Conservation (phyloP, 83 land plant species). For the Picea abies region DNA sequence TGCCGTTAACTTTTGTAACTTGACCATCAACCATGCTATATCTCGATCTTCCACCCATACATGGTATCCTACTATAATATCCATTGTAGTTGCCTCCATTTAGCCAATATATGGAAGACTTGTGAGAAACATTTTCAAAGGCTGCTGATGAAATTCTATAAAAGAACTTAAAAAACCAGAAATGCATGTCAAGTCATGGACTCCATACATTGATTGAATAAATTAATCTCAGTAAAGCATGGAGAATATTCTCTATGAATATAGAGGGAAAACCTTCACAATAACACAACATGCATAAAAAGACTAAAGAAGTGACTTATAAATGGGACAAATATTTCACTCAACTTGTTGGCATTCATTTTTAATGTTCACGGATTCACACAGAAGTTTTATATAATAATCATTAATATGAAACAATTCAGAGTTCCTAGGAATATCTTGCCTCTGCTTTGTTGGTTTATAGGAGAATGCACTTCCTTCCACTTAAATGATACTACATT, state of each 20-base stretch:
- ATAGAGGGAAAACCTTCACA: no score
- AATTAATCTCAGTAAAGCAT: not conserved
- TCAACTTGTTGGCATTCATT: no score
- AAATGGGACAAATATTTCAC: no score
- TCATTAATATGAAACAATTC: no score
- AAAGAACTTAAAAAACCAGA: not conserved
- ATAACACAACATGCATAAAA: no score
- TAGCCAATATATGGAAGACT: not conserved
- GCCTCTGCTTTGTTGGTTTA: no score
- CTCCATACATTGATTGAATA: not conserved
- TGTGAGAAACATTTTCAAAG: not conserved
- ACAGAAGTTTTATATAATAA: no score
- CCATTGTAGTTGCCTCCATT: constrained; percentile 38
- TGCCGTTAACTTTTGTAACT: constrained; percentile 27
- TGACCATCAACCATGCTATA: constrained; percentile 43
- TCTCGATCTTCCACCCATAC: constrained; percentile 48
- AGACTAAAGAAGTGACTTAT: no score
- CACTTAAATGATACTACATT: no score
- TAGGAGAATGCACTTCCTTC: no score
- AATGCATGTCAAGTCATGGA: not conserved
- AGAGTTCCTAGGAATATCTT: no score
- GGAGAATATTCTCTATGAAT: not conserved
- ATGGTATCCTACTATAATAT: constrained; percentile 66
- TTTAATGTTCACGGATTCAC: no score
- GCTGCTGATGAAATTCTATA: not conserved